Base-by-base conservation (phyloP, 2,329 filamentous ascomycete genomes). In the Botrytis aclada region DNA sequence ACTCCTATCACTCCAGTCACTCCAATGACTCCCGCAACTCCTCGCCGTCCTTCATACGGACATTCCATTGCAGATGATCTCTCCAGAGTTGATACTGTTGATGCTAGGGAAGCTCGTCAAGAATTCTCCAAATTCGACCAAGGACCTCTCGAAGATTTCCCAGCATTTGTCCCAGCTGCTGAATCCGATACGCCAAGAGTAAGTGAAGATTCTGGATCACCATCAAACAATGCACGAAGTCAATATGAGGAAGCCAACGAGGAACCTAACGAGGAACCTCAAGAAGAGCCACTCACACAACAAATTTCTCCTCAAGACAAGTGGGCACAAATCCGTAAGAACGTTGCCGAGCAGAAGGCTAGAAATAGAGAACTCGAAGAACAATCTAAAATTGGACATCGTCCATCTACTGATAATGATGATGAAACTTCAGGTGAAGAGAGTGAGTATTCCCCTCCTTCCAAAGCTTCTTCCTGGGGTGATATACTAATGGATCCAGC, bases 281-380 rank as follows among this genome's bases (percentile, higher is more conserved):
- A 80, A n/a, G 34, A 29, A 56, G 63, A 51, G 32, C 77, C 81
- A 63, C 76, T 79, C 47, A 78, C 29, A 29, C 61, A 66, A 54
- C 63, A 25, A 54, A 16, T 16, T 16, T 73, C 62, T 10, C 43
- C 45, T 45, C 86, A 92, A 76, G 95, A 98, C 80, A 90, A 95
- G 71, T 99, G 96, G 96, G 95, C 95, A 0, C 94, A 97, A 82
- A 98, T 98, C 77, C 90, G 95, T 77, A 95, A 95, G 86, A 98
- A 98, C 79, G 96, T 96, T 18, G 94, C 94, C 5, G 92, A 96
- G 75, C 88, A 94, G 74, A 85, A 88, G 8, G 93, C 92, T 51
- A 85, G 88, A 10, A 87, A 86, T 71, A 87, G 89, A 74, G 85
- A 88, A 61, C 89, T 88, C 71, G 92, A 94, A 77, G 90, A 93